Base-by-base conservation (phyloP, 2,329 filamentous ascomycete species). In the Fusarium staphyleae region DNA sequence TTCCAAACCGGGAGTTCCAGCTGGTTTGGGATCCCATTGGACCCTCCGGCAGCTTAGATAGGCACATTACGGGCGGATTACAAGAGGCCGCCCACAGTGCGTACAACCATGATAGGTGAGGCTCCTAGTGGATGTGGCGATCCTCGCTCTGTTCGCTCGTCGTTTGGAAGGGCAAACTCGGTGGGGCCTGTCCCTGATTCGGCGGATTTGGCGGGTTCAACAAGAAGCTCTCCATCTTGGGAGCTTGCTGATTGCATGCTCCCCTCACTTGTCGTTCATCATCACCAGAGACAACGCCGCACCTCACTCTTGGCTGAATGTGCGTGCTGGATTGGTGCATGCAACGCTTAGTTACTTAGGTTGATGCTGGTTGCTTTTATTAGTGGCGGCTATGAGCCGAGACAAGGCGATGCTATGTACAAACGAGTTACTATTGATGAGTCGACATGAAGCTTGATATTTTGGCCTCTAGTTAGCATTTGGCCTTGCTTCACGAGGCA, bases 31-130 rank as follows among this genome's bases (percentile, higher is more conserved):
- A 58, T 58, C 57, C 4, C 11, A 30, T 30, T 30, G 13, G 13
- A n/a, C 2, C 12, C n/a, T 4, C 28, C 3, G 12, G 28, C 12
- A 39, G 60, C 57, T 58, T 49, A 54, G 57, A 54, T 60, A 53
- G 34, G 42, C 52, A 60, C 42, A 57, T 55, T 55, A 36, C 36
- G 45, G 47, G 55, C 45, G 45, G 32, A 55, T 59, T 59, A 60
- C 56, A 48, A 52, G 6, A 36, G 10, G 47, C 57, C 42, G 32
- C 37, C 22, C 57, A 61, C 58, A 61, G 58, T 61, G 58, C 49
- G 48, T 34, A 35, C 34, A 37, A 12, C 3, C 5, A 15, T 3
- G 32, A 24, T 16, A 34, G 32, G 4, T 34, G 14, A 34, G 36
- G 18, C 40, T 26, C 22, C 35, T 28, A 19, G 52, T 45, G 37